These are phyloP conservation scores for Coemansia umbellata DNA, from an alignment of 192 early-diverging fungal species.

Conservation along the genomic window DNA sequence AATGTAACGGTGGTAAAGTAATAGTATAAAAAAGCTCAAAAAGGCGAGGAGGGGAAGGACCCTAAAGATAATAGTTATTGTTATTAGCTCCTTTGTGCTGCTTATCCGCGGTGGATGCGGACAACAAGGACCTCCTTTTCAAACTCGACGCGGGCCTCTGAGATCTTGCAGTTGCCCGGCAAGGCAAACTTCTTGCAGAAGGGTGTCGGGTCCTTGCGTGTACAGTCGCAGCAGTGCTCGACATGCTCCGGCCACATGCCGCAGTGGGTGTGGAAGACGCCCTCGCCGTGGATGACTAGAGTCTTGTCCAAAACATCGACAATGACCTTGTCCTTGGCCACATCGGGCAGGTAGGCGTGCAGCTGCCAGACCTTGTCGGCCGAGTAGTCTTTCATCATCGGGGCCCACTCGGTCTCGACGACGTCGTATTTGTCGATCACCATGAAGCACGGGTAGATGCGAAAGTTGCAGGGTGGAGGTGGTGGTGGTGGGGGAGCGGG, in stretches of 20 bases:
- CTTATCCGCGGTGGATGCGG: constrained; percentile 38
- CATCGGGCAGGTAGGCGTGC: constrained; percentile 44
- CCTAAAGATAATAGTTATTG: not conserved
- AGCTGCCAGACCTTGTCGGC: constrained; percentile 53
- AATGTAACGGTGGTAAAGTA: not conserved
- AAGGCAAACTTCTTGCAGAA: constrained; percentile 44
- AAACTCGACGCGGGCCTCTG: constrained; percentile 43
- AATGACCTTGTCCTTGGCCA: constrained; percentile 48
- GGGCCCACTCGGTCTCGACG: constrained; percentile 36
- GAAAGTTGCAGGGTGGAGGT: constrained; percentile 19
- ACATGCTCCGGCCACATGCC: constrained; percentile 51
- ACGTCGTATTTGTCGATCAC: constrained; percentile 35
- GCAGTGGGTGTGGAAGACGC: constrained; percentile 49
- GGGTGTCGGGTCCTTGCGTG: constrained; percentile 36
- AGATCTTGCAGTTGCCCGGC: constrained; percentile 37
- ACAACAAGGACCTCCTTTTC: constrained; percentile 50
- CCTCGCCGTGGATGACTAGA: constrained; percentile 46
- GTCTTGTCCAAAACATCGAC: constrained; percentile 33
- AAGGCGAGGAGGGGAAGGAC: not conserved
- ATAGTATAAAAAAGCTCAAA: constrained; percentile 1
- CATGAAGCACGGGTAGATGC: constrained; percentile 51
- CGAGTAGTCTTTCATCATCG: constrained; percentile 47
- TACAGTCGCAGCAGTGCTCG: constrained; percentile 50
- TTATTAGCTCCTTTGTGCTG: not conserved
- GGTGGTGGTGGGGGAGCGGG: constrained; percentile 31